A percentile compares a stretch with the other conserved stretches of the same genome.
phyloP scores from a whole-genome alignment of 495 filamentous ascomycete species.

The Bombardia bombarda region DNA sequence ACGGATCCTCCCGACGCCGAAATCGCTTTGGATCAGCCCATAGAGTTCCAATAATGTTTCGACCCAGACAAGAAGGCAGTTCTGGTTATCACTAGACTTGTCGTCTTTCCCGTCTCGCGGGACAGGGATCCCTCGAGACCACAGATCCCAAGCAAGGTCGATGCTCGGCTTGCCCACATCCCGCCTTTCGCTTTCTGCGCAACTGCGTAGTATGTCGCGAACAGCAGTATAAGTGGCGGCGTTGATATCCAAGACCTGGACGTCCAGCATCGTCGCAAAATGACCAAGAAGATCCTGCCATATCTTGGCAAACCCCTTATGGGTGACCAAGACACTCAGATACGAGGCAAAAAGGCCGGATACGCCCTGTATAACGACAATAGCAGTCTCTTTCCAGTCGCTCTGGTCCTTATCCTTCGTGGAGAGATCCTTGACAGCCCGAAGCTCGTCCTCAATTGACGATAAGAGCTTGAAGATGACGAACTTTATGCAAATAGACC shows the following conservation, averaged over 20 bases:
- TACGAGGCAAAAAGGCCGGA: constrained; percentile 61
- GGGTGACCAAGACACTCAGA: constrained; percentile 49
- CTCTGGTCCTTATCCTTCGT: constrained; percentile 32
- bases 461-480: constrained; percentile 70
- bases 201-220: constrained; percentile 54
- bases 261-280: constrained; percentile 50
- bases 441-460: constrained; percentile 42
- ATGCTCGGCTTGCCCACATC: constrained; percentile 50
- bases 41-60: constrained; percentile 71
- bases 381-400: constrained; percentile 71
- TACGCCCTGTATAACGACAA: constrained; percentile 62
- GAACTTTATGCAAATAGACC: constrained; percentile 73
- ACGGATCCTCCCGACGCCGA: constrained; percentile 53
- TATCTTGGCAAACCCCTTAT: constrained; percentile 50
- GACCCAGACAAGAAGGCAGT: constrained; percentile 71
- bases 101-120: constrained; percentile 33
- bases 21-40: constrained; percentile 58
- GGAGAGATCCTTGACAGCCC: constrained; percentile 13
- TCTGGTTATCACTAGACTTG: constrained; percentile 57
- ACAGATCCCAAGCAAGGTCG: constrained; percentile 62
- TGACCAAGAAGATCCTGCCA: constrained; percentile 65
- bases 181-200: constrained; percentile 34
- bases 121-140: constrained; percentile 56
- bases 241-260: constrained; percentile 58
- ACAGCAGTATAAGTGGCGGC: constrained; percentile 64